These are phyloP conservation scores for Venturia carpophila DNA, from an alignment of 2,329 filamentous ascomycete genomes.

Conservation along the genomic window DNA sequence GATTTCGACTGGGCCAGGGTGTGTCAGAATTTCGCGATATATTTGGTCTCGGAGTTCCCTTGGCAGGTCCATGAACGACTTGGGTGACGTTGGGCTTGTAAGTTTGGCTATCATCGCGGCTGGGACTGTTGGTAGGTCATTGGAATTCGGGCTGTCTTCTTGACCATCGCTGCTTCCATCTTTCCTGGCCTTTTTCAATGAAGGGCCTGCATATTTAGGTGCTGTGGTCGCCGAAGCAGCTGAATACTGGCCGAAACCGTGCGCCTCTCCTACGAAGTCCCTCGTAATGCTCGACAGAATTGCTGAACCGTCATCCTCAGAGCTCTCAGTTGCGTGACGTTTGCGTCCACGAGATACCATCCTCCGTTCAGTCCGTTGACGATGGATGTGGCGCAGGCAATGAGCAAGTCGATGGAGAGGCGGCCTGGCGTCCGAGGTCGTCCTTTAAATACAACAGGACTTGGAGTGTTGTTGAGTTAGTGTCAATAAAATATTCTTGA, in stretches of 20 bases:
- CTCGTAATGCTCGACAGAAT: neutral
- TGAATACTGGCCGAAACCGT: neutral
- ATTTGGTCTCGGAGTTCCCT: conserved; percentile 16
- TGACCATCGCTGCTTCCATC: neutral
- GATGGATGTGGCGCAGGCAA: neutral
- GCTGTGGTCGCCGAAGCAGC: neutral
- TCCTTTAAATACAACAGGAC: neutral
- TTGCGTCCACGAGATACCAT: neutral
- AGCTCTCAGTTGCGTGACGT: neutral
- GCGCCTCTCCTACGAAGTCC: neutral
- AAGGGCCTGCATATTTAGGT: neutral
- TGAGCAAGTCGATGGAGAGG: neutral
- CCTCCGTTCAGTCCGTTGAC: neutral
- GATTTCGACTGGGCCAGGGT: conserved; percentile 2
- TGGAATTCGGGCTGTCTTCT: too few species aligned
- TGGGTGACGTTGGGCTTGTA: neutral
- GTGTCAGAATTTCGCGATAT: conserved; percentile 7
- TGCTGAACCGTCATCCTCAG: neutral
- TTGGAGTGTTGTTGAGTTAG: too few species aligned
- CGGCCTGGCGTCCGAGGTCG: neutral
- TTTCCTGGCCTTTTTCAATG: neutral
- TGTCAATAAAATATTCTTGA: too few species aligned
- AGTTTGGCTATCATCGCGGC: too few species aligned
- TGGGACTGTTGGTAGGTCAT: too few species aligned
- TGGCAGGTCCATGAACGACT: conserved; percentile 12